These are phyloP conservation scores for Priceomyces medius DNA, from an alignment of 805 yeast species.

Conservation along the genomic window DNA sequence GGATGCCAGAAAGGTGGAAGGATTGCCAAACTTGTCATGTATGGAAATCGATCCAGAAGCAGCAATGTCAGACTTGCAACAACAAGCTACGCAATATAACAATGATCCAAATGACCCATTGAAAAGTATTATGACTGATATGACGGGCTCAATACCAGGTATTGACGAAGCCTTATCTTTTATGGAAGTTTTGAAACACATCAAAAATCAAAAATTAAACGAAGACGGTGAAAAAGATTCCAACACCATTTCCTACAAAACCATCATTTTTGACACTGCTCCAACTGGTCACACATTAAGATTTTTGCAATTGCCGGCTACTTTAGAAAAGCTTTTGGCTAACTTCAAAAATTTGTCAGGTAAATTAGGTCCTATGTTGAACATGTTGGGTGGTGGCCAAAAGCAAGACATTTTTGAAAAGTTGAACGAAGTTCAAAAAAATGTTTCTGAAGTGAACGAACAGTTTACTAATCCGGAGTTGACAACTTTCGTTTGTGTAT, in stretches of 20 bases:
- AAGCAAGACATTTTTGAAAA: conserved; percentile 73
- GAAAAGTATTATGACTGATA: conserved; percentile 76
- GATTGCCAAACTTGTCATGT: conserved; percentile 83
- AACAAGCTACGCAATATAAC: conserved; percentile 56
- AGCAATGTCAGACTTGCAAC: conserved; percentile 79
- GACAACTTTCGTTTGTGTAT: conserved; percentile 94
- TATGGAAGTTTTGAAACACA: conserved; percentile 97
- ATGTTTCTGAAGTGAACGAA: conserved; percentile 83
- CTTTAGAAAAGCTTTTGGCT: conserved; percentile 80
- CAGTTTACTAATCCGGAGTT: conserved; percentile 96
- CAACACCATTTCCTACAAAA: conserved; percentile 53
- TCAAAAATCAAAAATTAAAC: conserved; percentile 61
- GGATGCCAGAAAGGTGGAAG: conserved; percentile 92
- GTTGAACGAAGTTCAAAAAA: conserved; percentile 74
- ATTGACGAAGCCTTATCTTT: conserved; percentile 97
- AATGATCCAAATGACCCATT: conserved; percentile 63
- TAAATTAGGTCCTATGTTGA: conserved; percentile 87
- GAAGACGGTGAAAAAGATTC: conserved; percentile 23
- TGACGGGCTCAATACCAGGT: conserved; percentile 96
- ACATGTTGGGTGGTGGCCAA: conserved; percentile 65
- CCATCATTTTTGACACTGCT: conserved; percentile 97
- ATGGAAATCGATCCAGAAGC: conserved; percentile 99
- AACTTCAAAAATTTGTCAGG: conserved; percentile 86
- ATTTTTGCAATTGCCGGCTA: conserved; percentile 90
- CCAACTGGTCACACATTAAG: conserved; percentile 98